These are phyloP conservation scores for Cicer arietinum DNA, from an alignment of 306 rosid species.

Conservation along the genomic window DNA sequence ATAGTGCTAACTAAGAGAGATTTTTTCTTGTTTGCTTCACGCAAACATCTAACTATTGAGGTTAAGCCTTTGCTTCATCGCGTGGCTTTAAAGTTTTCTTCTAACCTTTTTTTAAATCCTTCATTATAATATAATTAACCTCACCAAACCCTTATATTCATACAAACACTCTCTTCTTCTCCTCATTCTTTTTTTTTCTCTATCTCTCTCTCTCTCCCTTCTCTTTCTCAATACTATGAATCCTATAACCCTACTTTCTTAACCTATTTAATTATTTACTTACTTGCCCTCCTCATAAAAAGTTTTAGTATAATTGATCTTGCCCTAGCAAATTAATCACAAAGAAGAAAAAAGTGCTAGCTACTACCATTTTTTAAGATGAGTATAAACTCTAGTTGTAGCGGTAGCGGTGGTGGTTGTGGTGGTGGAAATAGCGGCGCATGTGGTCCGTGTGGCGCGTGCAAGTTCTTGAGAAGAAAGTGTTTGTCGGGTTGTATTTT, in stretches of 20 bases:
- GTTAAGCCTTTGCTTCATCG: conserved; percentile 78
- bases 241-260: conserved; percentile 34
- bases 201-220: background rate
- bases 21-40: conserved; percentile 96
- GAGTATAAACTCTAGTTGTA: conserved; percentile 64
- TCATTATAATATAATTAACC: conserved; percentile 47
- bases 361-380: conserved; percentile 27
- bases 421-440: conserved; percentile 44
- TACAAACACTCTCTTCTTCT: conserved; percentile 6
- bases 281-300: background rate
- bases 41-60: conserved; percentile 79
- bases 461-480: conserved; percentile 87
- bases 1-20: conserved; percentile 44
- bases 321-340: background rate
- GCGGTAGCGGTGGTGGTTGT: conserved; percentile 31
- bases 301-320: background rate
- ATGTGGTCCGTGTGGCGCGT: conserved; percentile 88
- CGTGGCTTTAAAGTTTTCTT: conserved; percentile 90
- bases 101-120: conserved; percentile 43
- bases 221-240: background rate
- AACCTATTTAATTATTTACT: conserved; percentile 1
- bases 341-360: background rate
- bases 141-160: conserved; percentile 65
- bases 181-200: conserved; percentile 17
- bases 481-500: conserved; percentile 81